Evolutionary conservation across 352 stramenopile species (phyloP).

Genomic region (Nothophytophthora sp.): DNA sequence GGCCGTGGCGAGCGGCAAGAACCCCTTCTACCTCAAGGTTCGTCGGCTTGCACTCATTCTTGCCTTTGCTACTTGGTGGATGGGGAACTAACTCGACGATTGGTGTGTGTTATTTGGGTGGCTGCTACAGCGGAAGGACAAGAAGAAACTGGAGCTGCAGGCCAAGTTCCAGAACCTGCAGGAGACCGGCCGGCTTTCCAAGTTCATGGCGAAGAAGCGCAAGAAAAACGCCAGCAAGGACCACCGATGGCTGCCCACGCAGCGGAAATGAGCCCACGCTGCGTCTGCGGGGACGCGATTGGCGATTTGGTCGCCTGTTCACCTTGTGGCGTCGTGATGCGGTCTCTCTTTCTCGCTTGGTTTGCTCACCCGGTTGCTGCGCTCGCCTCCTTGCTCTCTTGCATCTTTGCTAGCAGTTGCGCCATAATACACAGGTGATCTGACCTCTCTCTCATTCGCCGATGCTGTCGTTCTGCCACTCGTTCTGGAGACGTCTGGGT

Average conservation of each 20-base stretch:
- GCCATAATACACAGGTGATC: constrained; percentile 24
- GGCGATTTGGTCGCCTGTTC: neutral
- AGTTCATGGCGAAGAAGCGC: constrained; percentile 94
- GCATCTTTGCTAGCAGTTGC: constrained; percentile 17
- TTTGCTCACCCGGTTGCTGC: neutral
- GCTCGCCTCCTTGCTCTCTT: neutral
- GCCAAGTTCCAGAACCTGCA: constrained; percentile 92
- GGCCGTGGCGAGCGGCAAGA: constrained; percentile 90
- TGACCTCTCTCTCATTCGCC: too few relatives aligned
- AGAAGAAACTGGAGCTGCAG: constrained; percentile 90
- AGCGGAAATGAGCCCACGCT: constrained; percentile 51
- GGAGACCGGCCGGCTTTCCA: constrained; percentile 86
- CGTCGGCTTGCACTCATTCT: neutral
- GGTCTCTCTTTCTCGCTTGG: neutral
- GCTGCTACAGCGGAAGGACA: constrained; percentile 81
- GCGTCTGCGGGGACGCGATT: constrained; percentile 7
- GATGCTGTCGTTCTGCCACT: too few relatives aligned
- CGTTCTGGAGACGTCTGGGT: too few relatives aligned
- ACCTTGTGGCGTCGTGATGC: neutral
- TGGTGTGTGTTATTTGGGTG: neutral
- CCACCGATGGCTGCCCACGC: constrained; percentile 88
- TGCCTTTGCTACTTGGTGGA: neutral
- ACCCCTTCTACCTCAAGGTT: constrained; percentile 91
- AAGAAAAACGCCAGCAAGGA: constrained; percentile 95
- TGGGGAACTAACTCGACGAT: neutral